phyloP scores from a whole-genome alignment of 129 eudicot genomes.

The Artemisia argyi region DNA sequence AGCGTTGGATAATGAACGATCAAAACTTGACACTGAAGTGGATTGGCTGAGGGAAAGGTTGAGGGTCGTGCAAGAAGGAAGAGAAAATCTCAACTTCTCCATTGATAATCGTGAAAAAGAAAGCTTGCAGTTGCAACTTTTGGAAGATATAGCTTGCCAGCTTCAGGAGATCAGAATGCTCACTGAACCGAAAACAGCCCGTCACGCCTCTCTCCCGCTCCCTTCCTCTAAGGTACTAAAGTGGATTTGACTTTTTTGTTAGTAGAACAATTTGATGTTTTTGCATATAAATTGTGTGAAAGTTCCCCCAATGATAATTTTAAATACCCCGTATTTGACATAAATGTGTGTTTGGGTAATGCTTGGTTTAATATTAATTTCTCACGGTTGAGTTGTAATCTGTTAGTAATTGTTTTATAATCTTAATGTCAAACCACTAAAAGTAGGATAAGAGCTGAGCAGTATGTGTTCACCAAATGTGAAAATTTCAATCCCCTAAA shows the following conservation, averaged over 20 bases:
- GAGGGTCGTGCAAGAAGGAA: conserved; percentile 67
- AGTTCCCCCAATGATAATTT: background rate
- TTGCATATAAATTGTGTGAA: conserved; percentile 1
- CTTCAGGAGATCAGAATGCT: conserved; percentile 72
- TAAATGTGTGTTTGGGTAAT: conserved; percentile 4
- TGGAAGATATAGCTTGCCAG: conserved; percentile 78
- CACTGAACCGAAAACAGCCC: conserved; percentile 57
- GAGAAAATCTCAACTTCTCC: conserved; percentile 64
- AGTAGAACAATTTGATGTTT: background rate
- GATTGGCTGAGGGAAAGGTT: conserved; percentile 69
- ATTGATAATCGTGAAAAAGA: conserved; percentile 63
- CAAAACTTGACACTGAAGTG: conserved; percentile 69
- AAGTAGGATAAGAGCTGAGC: too few relatives aligned
- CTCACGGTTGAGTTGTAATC: conserved; percentile 6
- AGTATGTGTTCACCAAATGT: too few relatives aligned
- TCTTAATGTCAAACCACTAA: too few relatives aligned
- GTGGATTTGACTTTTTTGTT: conserved; percentile 11
- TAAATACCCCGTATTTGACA: conserved; percentile 6
- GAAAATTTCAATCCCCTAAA: background rate
- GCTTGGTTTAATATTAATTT: background rate
- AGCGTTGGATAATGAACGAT: conserved; percentile 61
- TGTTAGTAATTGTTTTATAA: background rate
- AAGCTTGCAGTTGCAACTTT: conserved; percentile 68
- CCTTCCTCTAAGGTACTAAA: conserved; percentile 62
- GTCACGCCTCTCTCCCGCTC: conserved; percentile 76